These are phyloP conservation scores for Maudiozyma pseudohumilis DNA, from an alignment of 805 yeast genomes.

Conservation along the genomic window DNA sequence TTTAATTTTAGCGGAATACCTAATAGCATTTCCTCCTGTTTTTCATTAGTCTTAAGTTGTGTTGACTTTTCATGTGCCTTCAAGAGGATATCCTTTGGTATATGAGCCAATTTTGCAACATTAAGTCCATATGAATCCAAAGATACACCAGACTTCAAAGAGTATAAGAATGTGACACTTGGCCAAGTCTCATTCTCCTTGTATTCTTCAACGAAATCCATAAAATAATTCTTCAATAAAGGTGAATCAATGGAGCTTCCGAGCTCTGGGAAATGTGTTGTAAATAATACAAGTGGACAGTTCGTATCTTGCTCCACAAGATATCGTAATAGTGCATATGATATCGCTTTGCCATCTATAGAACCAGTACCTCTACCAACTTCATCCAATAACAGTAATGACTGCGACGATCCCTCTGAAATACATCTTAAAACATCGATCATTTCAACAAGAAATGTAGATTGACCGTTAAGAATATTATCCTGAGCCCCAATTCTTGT, in stretches of 20 bases:
- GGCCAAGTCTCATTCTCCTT: conserved; percentile 30
- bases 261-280: conserved; percentile 74
- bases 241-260: conserved; percentile 34
- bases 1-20: not conserved
- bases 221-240: conserved; percentile 53
- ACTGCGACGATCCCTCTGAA: conserved; percentile 64
- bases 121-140: conserved; percentile 72
- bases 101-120: conserved; percentile 68
- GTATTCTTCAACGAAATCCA: conserved; percentile 50
- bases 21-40: not conserved
- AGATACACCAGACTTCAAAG: conserved; percentile 40
- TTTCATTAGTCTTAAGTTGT: conserved; percentile 8
- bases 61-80: conserved; percentile 33
- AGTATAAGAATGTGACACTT: conserved; percentile 44
- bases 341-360: conserved; percentile 73
- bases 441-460: conserved; percentile 95
- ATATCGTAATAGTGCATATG: conserved; percentile 59
- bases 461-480: conserved; percentile 60
- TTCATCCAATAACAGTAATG: conserved; percentile 85
- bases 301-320: conserved; percentile 31
- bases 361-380: conserved; percentile 89
- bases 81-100: conserved; percentile 39
- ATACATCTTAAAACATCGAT: conserved; percentile 83
- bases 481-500: conserved; percentile 80
- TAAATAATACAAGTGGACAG: conserved; percentile 56